Evolutionary conservation across 495 filamentous ascomycete species (phyloP).

Genomic region (Tuber calosporum): DNA sequence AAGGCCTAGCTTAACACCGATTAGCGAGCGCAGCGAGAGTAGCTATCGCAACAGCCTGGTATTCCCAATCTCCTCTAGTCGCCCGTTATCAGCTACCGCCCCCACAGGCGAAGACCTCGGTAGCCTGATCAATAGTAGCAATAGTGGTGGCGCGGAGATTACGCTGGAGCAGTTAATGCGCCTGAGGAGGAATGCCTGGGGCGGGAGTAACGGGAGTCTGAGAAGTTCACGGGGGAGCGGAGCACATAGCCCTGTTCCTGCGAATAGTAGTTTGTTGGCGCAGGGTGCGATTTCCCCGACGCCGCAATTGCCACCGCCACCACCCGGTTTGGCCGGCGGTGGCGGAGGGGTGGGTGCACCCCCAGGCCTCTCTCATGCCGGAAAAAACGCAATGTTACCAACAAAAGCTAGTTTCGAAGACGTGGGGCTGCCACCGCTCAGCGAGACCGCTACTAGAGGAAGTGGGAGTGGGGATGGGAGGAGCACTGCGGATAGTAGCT

Average conservation of each 20-base stretch:
- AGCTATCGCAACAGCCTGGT: conserved; percentile 80
- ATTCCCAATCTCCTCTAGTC: conserved; percentile 21
- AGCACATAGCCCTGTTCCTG: conserved; percentile 24
- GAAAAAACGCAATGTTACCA: conserved; percentile 35
- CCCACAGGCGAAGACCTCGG: background rate
- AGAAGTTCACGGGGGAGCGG: conserved; percentile 21
- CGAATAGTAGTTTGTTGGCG: background rate
- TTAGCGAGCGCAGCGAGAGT: conserved; percentile 93
- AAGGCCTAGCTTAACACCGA: conserved; percentile 89
- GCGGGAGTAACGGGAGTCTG: conserved; percentile 36
- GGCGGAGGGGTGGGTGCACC: conserved; percentile 5
- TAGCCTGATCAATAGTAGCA: background rate
- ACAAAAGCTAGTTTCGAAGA: conserved; percentile 40
- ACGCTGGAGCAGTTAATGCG: conserved; percentile 19
- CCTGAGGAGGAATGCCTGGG: conserved; percentile 34
- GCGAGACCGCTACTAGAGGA: background rate
- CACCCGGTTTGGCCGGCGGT: conserved; percentile 15
- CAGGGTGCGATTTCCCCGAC: conserved; percentile 2
- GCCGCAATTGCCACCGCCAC: background rate
- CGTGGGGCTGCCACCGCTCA: conserved; percentile 11
- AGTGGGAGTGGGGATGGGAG: background rate
- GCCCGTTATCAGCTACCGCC: background rate
- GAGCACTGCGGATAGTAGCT: conserved; percentile 26
- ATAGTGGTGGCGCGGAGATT: conserved; percentile 3
- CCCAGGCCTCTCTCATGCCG: conserved; percentile 32